Percentiles rank a stretch among this genome's conserved stretches.
Conservation (phyloP, 2,329 filamentous ascomycete species). For the Bipolaris bicolor region DNA sequence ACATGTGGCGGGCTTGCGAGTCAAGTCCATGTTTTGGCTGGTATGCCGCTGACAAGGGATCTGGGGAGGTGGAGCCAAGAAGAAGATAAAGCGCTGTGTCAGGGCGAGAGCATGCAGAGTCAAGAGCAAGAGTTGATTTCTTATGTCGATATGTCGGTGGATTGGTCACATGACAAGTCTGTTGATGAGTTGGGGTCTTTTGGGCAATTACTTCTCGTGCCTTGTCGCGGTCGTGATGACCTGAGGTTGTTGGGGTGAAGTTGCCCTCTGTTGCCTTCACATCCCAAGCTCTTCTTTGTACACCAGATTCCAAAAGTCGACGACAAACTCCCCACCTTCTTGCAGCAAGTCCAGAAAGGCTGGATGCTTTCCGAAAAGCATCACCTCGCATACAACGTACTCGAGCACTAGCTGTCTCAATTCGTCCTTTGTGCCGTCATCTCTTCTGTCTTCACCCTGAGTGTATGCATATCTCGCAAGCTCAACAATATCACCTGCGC, state of each 20-base stretch:
- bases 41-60: constrained; percentile 1
- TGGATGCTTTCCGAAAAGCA: constrained; percentile 20
- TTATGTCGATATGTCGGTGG: constrained; percentile 29
- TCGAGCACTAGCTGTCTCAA: constrained; percentile 31
- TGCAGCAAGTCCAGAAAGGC: constrained; percentile 30
- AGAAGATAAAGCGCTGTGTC: background rate
- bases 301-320: constrained; percentile 20
- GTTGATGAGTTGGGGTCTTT: constrained; percentile 25
- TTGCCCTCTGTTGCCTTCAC: background rate
- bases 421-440: constrained; percentile 24
- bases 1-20: constrained; percentile 31
- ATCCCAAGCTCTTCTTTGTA: background rate
- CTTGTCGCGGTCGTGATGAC: constrained; percentile 29
- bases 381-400: constrained; percentile 31
- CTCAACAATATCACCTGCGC: constrained; percentile 32
- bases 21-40: background rate
- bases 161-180: constrained; percentile 21
- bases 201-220: constrained; percentile 33
- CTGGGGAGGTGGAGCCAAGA: background rate
- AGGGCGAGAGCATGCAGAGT: constrained; percentile 7
- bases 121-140: constrained; percentile 25
- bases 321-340: constrained; percentile 36
- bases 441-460: constrained; percentile 16
- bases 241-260: background rate
- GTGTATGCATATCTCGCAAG: constrained; percentile 34